Evolutionary conservation across 768 basidiomycete species (phyloP), one percentile per base, ranked within the genome.

Genomic region (Lentinula raphanica): DNA sequence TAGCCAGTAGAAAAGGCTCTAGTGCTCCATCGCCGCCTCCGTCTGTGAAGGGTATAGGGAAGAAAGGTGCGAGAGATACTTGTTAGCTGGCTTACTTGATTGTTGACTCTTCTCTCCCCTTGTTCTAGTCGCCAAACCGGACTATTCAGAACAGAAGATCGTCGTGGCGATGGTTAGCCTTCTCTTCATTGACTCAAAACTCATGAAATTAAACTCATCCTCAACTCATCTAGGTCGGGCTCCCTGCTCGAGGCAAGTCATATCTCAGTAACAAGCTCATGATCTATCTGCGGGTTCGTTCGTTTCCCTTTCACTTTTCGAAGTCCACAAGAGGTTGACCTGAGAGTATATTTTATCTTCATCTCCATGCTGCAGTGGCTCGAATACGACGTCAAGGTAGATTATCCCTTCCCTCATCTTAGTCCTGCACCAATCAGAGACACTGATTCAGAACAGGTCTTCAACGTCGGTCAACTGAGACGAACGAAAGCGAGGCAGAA

Each of bases 81-180:
- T 56, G 32, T 48, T 19, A 58, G 27, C n/a, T n/a, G n/a, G n/a
- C n/a, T n/a, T n/a, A n/a, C n/a, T n/a, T n/a, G 23, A 36, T 57
- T 54, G 13, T 39, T 62, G 8, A 36, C 19, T 32, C 51, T 31
- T 40, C 12, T 48, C n/a, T n/a, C n/a, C n/a, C 38, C 46, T 45
- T 5, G 3, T 32, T 51, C n/a, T 63, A 94, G 92, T 96, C 48
- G 89, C 91, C 55, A 98, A 96, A 71, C 97, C 97, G 5, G 97
- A 99, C 67, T 98, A 98, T 66, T 97, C 94, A 3, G 95, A 98
- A 68, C 92, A 93, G 36, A 99, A 98, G 82, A 97, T 99, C 63
- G 94, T 99, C 6, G 83, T 98, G 11, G 96, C 96, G 2, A 98
- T 98, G 92, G 96, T 94, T 54, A 49, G 50, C 44, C 40, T 13